phyloP scores from a whole-genome alignment of 306 rosid genomes.

The Rubus idaeus region DNA sequence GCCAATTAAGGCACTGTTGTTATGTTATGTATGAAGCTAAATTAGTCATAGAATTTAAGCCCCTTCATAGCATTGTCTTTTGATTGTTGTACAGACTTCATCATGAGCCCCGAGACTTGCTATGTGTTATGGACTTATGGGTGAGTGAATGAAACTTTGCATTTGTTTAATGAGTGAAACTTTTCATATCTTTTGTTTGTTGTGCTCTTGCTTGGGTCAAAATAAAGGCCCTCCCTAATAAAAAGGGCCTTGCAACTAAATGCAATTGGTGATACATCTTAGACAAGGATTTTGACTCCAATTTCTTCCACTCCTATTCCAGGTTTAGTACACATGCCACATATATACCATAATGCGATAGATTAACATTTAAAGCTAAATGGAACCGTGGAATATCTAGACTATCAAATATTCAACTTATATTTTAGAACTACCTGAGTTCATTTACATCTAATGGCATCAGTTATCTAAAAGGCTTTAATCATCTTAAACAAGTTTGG shows the following conservation, averaged over 20 bases:
- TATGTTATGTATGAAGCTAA: no score
- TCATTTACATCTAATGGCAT: neutral
- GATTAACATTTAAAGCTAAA: neutral
- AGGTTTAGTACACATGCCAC: neutral
- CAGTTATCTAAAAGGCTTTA: neutral
- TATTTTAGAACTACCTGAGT: neutral
- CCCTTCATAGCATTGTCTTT: neutral
- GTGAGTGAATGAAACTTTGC: neutral
- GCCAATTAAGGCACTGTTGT: neutral
- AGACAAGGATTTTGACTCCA: neutral
- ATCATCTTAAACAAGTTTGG: no score
- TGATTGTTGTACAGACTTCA: neutral
- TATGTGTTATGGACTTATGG: neutral
- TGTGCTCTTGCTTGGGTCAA: neutral
- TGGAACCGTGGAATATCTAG: neutral
- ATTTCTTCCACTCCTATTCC: neutral
- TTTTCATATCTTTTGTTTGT: neutral
- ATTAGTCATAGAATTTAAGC: neutral
- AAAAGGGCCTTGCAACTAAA: neutral
- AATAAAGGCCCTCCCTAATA: neutral
- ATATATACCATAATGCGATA: neutral
- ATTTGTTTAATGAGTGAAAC: neutral
- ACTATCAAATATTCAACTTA: no score
- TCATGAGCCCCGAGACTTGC: neutral
- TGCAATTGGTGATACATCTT: neutral